phyloP scores from a whole-genome alignment of 2,329 filamentous ascomycete species.

The Botrytis cinerea region DNA sequence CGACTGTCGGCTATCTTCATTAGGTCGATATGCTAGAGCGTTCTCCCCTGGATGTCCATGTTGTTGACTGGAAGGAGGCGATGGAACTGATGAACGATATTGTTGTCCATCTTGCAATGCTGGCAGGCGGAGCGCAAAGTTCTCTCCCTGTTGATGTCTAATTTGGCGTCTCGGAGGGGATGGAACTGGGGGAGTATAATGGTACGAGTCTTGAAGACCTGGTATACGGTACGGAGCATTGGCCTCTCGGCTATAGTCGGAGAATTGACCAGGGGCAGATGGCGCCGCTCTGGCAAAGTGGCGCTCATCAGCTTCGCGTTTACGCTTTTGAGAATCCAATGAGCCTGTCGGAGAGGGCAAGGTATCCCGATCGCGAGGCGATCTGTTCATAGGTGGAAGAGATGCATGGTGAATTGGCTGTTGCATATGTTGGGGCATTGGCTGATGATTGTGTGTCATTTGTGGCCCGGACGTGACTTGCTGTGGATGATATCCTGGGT shows the following conservation, averaged over 20 bases:
- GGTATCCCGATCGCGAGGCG: neutral
- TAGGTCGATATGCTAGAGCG: constrained; percentile 36
- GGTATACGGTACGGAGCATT: constrained; percentile 25
- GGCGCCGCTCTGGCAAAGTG: constrained; percentile 44
- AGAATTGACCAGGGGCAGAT: constrained; percentile 36
- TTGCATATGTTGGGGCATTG: neutral
- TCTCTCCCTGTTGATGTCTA: constrained; percentile 7
- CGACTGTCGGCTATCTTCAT: constrained; percentile 25
- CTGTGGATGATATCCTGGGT: neutral
- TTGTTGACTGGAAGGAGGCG: constrained; percentile 40
- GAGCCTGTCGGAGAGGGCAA: constrained; percentile 41
- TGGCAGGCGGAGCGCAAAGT: neutral
- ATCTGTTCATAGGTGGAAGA: neutral
- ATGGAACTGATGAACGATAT: constrained; percentile 43
- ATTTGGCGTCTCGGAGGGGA: constrained; percentile 41
- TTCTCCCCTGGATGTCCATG: constrained; percentile 5
- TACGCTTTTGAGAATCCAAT: constrained; percentile 33
- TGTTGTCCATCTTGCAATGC: neutral
- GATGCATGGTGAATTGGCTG: neutral
- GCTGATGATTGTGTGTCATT: neutral
- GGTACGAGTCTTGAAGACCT: neutral
- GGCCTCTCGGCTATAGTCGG: constrained; percentile 29
- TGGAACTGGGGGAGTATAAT: constrained; percentile 42
- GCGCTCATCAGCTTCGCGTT: constrained; percentile 41
- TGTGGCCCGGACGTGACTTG: neutral